Conservation (phyloP, 2,329 filamentous ascomycete genomes). For the Rhinocladiella similis region DNA sequence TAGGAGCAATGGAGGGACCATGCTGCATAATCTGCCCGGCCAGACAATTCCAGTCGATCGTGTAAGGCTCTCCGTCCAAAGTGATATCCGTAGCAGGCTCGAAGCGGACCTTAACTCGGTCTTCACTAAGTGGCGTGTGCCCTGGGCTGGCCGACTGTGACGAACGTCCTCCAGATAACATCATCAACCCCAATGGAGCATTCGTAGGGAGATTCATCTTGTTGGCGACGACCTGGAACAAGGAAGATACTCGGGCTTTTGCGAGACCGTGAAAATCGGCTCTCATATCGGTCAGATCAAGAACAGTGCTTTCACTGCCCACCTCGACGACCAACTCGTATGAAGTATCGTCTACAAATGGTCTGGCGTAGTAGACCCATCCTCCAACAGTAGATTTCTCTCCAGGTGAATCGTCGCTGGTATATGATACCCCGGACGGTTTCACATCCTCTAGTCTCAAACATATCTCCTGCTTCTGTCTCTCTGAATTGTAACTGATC, state of each 20-base stretch:
- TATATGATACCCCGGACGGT: slow-evolving; percentile 75
- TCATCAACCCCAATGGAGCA: slow-evolving; percentile 64
- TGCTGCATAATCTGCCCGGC: slow-evolving; percentile 22
- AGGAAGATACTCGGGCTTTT: slow-evolving; percentile 67
- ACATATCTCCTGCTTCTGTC: slow-evolving; percentile 71
- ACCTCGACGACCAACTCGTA: slow-evolving; percentile 81
- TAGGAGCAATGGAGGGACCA: slow-evolving; percentile 13
- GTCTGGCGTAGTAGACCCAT: slow-evolving; percentile 78
- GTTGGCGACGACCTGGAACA: slow-evolving; percentile 78
- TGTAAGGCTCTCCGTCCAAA: slow-evolving; percentile 40
- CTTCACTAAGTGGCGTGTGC: slow-evolving; percentile 68
- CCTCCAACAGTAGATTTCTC: slow-evolving; percentile 36
- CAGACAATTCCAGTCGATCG: slow-evolving; percentile 22
- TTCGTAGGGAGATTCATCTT: slow-evolving; percentile 69
- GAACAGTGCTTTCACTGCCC: slow-evolving; percentile 60
- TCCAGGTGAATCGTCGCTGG: slow-evolving; percentile 43
- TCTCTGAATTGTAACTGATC: slow-evolving; percentile 71
- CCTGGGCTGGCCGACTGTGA: slow-evolving; percentile 66
- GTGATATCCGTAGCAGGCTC: slow-evolving; percentile 50
- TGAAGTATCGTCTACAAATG: slow-evolving; percentile 75
- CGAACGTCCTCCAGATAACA: slow-evolving; percentile 60
- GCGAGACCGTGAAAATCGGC: slow-evolving; percentile 73
- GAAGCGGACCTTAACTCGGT: slow-evolving; percentile 65
- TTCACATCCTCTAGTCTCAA: slow-evolving; percentile 84
- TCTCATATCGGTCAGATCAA: slow-evolving; percentile 56